Percentiles rank a stretch among this genome's conserved stretches.
Evolutionary conservation across 1,284 basidiomycete species (phyloP).

Genomic region (Pseudomicrostroma phylloplanum): DNA sequence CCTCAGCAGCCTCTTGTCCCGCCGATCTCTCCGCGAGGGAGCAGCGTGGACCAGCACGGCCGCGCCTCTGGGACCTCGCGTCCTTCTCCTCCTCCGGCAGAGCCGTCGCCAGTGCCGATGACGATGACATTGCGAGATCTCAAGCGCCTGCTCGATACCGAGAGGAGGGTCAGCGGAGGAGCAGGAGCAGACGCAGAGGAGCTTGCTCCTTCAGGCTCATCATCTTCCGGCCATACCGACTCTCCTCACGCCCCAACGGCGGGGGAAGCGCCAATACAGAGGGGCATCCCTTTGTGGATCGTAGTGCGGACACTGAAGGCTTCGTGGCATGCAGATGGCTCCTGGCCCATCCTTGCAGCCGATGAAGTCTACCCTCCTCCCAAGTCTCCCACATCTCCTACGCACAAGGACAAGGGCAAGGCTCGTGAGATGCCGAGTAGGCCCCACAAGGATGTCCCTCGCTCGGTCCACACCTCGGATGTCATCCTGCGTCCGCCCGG

Average conservation of each 20-base stretch:
- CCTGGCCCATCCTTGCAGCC: background rate
- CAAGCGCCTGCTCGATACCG: conserved; percentile 5
- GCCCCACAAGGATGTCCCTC: background rate
- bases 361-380: background rate
- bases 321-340: conserved; percentile 5
- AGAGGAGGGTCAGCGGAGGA: background rate
- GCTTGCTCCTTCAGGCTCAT: too few relatives aligned
- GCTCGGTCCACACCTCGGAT: background rate
- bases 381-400: too few relatives aligned
- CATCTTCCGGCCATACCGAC: too few relatives aligned
- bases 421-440: background rate
- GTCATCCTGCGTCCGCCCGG: background rate
- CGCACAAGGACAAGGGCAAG: background rate
- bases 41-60: too few relatives aligned
- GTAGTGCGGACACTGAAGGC: conserved; percentile 3
- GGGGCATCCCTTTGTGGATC: background rate
- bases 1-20: too few relatives aligned
- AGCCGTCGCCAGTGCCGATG: background rate
- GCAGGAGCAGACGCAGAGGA: background rate
- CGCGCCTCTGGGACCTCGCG: background rate
- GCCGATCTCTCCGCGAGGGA: too few relatives aligned
- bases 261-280: background rate
- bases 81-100: too few relatives aligned
- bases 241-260: background rate
- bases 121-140: conserved; percentile 2